Evolutionary conservation across 495 filamentous ascomycete genomes (phyloP), one percentile per base, ranked within the genome.

Genomic region (Neurospora cerealis): DNA sequence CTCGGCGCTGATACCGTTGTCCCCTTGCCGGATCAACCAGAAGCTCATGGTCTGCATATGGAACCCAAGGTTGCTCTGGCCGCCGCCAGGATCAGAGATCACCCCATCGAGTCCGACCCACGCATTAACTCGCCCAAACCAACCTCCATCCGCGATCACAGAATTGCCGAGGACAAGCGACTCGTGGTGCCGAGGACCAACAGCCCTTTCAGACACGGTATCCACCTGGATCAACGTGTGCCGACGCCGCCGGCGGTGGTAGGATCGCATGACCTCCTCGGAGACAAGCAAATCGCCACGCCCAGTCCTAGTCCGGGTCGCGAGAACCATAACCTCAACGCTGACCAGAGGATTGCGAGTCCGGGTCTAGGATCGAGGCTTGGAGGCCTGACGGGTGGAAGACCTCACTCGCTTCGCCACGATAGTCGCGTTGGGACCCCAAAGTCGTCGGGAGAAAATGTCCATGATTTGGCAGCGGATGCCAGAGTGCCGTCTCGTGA

Each of bases 211-310:
- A 54, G 19, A 2, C 77, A 77, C 41, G 74, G 72, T 2, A 75
- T 78, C 9, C 72, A 73, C 10, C 37, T 74, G 11, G 75, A 75
- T 37, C 71, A 77, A 11, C 69, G 75, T 11, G 72, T 78, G 1
- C 60, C 77, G 19, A 73, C 72, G 4, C 78, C 77, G 9, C 54
- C 54, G 4, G 77, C 78, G 28, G 24, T 77, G 38, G 21, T 69
- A 0, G 38, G 40, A 6, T 28, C 73, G 40, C 76, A 79, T 44
- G 69, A 73, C 24, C 71, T 76, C 4, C 54, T 41, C 32, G 54
- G 76, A 21, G 76, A 78, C 48, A 34, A 70, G 9, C 70, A 70
- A 11, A 72, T 78, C 9, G 37, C 73, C 3, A 72, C 74, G 5
- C 73, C 73, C 17, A 77, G 73, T 46, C 74, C 76, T 3, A 77